phyloP scores from a whole-genome alignment of 2,329 filamentous ascomycete species.

The Fusarium temperatum region DNA sequence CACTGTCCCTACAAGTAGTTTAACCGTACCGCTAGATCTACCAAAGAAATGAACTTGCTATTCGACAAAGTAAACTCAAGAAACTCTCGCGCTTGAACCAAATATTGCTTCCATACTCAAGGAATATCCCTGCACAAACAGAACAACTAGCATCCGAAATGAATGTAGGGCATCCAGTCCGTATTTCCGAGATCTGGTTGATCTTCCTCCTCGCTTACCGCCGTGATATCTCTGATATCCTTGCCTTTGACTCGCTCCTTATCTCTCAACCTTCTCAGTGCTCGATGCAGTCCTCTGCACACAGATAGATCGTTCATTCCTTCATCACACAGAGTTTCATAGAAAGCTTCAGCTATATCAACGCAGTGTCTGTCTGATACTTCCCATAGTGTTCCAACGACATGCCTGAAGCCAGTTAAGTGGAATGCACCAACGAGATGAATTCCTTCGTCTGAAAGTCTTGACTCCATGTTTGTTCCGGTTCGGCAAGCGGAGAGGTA shows the following conservation, averaged over 20 bases:
- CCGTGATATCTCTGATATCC: not conserved
- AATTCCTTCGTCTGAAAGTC: not conserved
- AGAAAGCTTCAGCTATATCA: not conserved
- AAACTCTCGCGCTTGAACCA: rapidly evolving
- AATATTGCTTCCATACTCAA: rapidly evolving
- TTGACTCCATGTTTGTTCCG: not conserved
- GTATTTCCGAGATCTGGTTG: not conserved
- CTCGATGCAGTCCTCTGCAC: not conserved
- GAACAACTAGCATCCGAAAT: not conserved
- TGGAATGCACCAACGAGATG: not conserved
- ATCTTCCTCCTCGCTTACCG: not conserved
- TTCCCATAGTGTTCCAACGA: not conserved
- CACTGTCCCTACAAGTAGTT: not conserved
- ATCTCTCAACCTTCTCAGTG: not conserved
- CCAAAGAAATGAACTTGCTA: too few species aligned
- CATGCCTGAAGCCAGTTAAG: not conserved
- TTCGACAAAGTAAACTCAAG: not conserved
- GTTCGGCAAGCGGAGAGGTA: not conserved
- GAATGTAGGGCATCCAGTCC: not conserved
- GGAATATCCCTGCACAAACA: rapidly evolving
- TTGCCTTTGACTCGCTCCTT: not conserved
- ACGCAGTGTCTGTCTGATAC: not conserved
- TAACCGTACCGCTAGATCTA: too few species aligned
- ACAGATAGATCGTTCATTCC: not conserved
- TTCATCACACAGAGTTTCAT: not conserved